These are phyloP conservation scores for Blastobotrys raffinosifermentans DNA, from an alignment of 1,139 yeast species.

Conservation along the genomic window DNA sequence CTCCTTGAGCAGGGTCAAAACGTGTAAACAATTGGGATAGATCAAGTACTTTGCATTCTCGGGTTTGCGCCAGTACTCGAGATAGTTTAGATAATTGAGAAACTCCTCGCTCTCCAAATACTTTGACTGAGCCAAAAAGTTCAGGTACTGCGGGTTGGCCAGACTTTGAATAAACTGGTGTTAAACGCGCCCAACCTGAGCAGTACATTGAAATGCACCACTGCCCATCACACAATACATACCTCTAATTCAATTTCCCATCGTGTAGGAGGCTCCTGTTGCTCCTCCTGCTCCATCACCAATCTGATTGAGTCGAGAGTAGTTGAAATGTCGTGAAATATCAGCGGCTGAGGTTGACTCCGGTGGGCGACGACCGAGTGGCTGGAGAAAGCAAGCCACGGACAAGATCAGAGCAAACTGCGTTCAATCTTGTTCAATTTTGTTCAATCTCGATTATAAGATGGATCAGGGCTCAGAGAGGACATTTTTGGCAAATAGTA, in stretches of 20 bases:
- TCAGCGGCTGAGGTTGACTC: background rate
- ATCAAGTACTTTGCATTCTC: conserved; percentile 60
- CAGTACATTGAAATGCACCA: background rate
- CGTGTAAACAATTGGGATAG: conserved; percentile 66
- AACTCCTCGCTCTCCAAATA: conserved; percentile 57
- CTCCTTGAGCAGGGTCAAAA: conserved; percentile 48
- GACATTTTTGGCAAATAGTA: too few species aligned
- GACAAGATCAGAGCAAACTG: background rate
- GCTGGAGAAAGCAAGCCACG: background rate
- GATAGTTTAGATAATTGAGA: conserved; percentile 56
- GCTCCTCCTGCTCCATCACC: conserved; percentile 3
- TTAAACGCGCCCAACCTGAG: conserved; percentile 13
- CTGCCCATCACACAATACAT: conserved; percentile 15
- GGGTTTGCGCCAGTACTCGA: conserved; percentile 70
- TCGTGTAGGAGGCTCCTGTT: conserved; percentile 50
- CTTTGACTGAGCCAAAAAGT: conserved; percentile 68
- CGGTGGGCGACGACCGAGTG: conserved; percentile 1
- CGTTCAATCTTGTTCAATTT: background rate
- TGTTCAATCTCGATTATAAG: too few species aligned
- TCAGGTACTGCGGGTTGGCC: conserved; percentile 69
- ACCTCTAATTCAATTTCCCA: conserved; percentile 78
- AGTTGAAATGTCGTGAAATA: background rate
- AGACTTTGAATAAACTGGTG: conserved; percentile 66
- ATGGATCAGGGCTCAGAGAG: too few species aligned
- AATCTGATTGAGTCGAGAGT: background rate